Conservation (phyloP, 306 rosid genomes). For the Citrullus amarus region DNA sequence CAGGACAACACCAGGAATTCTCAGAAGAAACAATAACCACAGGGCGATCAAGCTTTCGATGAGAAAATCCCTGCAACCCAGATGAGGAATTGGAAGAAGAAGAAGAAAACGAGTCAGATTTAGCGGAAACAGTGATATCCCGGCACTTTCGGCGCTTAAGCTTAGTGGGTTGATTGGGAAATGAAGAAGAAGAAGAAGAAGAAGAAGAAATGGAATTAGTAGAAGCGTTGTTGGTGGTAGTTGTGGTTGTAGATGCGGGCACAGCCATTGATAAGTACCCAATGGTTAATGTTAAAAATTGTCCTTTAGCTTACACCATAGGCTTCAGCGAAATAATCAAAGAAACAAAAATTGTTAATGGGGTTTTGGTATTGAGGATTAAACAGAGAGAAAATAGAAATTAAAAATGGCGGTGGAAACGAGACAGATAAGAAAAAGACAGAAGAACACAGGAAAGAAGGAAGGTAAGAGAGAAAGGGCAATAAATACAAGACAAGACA, state of each 20-base stretch:
- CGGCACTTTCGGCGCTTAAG: conserved; percentile 58
- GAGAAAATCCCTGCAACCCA: background rate
- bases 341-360: background rate
- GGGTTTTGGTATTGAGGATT: background rate
- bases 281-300: conserved; percentile 2
- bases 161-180: conserved; percentile 46
- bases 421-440: conserved; percentile 25
- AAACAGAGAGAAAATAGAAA: background rate
- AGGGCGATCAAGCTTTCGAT: conserved; percentile 26
- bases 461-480: background rate
- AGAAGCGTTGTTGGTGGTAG: conserved; percentile 13
- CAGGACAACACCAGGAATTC: conserved; percentile 37
- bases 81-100: background rate
- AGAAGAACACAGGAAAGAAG: background rate
- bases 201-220: conserved; percentile 13
- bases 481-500: background rate
- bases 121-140: conserved; percentile 29
- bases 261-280: conserved; percentile 39
- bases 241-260: conserved; percentile 21
- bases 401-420: conserved; percentile 53
- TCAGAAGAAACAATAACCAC: conserved; percentile 23
- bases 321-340: conserved; percentile 16
- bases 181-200: conserved; percentile 30
- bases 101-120: conserved; percentile 3
- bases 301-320: conserved; percentile 37